Base-by-base conservation (phyloP, 2,329 filamentous ascomycete species). In the Nannizzia gypsea region DNA sequence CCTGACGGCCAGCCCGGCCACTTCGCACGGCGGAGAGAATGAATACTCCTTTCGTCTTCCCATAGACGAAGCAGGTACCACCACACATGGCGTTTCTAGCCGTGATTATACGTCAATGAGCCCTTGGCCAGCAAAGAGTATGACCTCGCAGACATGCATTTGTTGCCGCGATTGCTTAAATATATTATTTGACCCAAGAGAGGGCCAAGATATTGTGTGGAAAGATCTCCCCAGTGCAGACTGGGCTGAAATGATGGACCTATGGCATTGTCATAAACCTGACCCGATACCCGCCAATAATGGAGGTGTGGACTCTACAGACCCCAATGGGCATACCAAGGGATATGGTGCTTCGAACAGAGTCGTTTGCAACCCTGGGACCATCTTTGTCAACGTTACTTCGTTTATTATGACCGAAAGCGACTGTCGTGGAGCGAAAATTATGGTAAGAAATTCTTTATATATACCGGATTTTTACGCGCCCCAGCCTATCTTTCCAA, bases 171-270 rank as follows among this genome's bases (percentile, higher is more conserved):
- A 62, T 13, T 79, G 77, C 62, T 65, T 63, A 5, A 64, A 64
- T 24, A 40, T 62, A 3, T 61, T 77, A 28, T 57, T 77, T 24
- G 62, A 66, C 3, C 40, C 66, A 24, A 50, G 54, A 13, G 44
- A 46, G 15, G 34, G 36, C 6, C 65, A 57, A 2, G 76, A 83
- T 6, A 74, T 72, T 42, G 72, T 75, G 40, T 99, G 93, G 92
- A 96, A 92, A 73, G 90, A 99, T 69, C 77, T 99, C 17, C 93
- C 93, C 0, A 96, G 90, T 69, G 90, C 95, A 67, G 92, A 96
- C 68, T 99, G 93, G 93, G 95, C 93, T 0, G 93, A 99, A 75
- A 95, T 99, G 91, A 99, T 99, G 93, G 95, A 99, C 72, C 95
- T 99, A 66, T 99, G 93, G 93, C 95, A 99, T 73, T 99, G 93